Base-by-base conservation (phyloP, 768 basidiomycete genomes). In the Peribolospora baueri region DNA sequence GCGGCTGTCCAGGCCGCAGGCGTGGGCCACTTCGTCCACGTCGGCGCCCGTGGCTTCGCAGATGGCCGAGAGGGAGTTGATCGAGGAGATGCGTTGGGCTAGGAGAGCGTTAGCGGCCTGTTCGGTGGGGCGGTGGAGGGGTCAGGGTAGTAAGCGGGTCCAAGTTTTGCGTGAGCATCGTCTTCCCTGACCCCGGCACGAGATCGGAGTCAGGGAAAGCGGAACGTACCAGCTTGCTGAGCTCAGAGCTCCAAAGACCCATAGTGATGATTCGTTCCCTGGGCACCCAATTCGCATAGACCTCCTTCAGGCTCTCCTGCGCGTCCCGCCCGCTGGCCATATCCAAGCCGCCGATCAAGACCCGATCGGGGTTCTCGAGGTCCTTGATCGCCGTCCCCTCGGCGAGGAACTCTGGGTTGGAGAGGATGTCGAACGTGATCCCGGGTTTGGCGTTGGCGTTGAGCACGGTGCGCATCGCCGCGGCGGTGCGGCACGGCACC, bases 41-140 rank as follows among this genome's bases (percentile, higher is more conserved):
- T 90, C 93, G 54, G 93, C 93, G 48, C 93, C 93, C 4, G 93
- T 98, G 10, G 86, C 88, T 69, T 97, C 93, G 68, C 93, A 97
- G 65, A 98, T 91, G 50, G 93, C 93, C 46, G 88, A 93, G 39
- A 98, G 80, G 10, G 93, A 87, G 66, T 97, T 98, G 73, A 97
- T 74, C 55, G 88, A 93, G 7, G 91, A 97, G 68, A 98, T 98
- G 58, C 93, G 84, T 68, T 98, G 93, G 6, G 93, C 93, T 57
- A 98, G 81, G 87, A 98, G 90, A 56, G 93, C 93, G 67, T 98
- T 98, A 54, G 93, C 93, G 7, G 93, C 93, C 64, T 65, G 51
- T n/a, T 40, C 25, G n/a, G 48, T 8, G 9, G n/a, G 9, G n/a
- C 45, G 25, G 25, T 25, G 25, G 25, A 25, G 25, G 25, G 25